Conservation (phyloP, 805 yeast genomes). For the Metschnikowia colocasiae region DNA sequence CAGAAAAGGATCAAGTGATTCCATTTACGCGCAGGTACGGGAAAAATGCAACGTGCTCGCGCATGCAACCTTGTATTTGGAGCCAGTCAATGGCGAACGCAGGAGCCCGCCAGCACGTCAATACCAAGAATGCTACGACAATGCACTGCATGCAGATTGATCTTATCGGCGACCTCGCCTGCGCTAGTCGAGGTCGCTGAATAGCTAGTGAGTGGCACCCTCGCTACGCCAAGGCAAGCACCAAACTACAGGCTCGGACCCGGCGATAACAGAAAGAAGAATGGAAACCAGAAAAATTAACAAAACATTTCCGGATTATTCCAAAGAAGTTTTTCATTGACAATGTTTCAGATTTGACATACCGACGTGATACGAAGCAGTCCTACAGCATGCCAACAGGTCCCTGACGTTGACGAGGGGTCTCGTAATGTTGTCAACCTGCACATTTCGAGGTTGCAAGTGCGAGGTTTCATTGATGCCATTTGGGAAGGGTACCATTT, state of each 20-base stretch:
- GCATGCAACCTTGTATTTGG: conserved; percentile 2
- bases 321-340: too few relatives aligned
- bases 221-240: too few relatives aligned
- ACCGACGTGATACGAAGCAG: too few relatives aligned
- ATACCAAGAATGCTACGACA: neutral
- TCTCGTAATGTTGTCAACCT: neutral
- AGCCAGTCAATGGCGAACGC: too few relatives aligned
- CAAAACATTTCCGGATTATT: too few relatives aligned
- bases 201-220: too few relatives aligned
- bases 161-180: neutral
- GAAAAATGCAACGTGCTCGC: neutral
- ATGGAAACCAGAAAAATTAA: too few relatives aligned
- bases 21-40: neutral
- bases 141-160: neutral
- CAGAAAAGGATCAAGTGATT: neutral
- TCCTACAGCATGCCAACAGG: neutral
- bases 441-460: conserved; percentile 1
- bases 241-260: too few relatives aligned
- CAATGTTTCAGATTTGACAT: too few relatives aligned
- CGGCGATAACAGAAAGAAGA: too few relatives aligned
- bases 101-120: neutral
- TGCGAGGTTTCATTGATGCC: conserved; percentile 3
- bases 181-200: neutral
- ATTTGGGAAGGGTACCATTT: conserved; percentile 1
- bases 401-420: neutral